phyloP scores from a whole-genome alignment of 305 asterid genomes.

The Nicotiana rustica region DNA sequence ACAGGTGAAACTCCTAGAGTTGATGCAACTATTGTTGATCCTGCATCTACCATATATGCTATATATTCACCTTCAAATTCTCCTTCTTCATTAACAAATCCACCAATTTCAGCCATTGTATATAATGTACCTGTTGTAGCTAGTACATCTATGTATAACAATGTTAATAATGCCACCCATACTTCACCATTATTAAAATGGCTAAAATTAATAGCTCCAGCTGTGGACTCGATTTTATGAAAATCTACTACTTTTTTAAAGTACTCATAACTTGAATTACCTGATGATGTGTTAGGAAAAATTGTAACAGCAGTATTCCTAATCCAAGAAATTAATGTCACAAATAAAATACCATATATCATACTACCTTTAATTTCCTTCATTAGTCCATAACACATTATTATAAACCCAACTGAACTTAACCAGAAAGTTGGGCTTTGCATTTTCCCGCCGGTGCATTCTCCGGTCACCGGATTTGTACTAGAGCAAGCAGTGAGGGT shows the following conservation, averaged over 20 bases:
- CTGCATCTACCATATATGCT: slow-evolving; percentile 85
- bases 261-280: slow-evolving; percentile 59
- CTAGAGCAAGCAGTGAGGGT: slow-evolving; percentile 56
- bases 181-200: slow-evolving; percentile 61
- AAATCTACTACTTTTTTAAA: slow-evolving; percentile 67
- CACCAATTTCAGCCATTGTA: slow-evolving; percentile 73
- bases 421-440: slow-evolving; percentile 81
- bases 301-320: slow-evolving; percentile 68
- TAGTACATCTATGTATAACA: slow-evolving; percentile 70
- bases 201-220: slow-evolving; percentile 61
- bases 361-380: slow-evolving; percentile 72
- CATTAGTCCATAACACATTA: slow-evolving; percentile 71
- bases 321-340: slow-evolving; percentile 71
- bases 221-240: slow-evolving; percentile 65
- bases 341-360: slow-evolving; percentile 78
- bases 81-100: slow-evolving; percentile 58
- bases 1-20: slow-evolving; percentile 72
- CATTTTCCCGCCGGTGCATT: slow-evolving; percentile 67
- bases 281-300: slow-evolving; percentile 64
- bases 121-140: slow-evolving; percentile 78
- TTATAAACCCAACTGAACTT: slow-evolving; percentile 59
- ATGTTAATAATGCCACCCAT: slow-evolving; percentile 69
- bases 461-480: slow-evolving; percentile 53
- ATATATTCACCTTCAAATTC: slow-evolving; percentile 73
- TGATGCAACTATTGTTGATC: slow-evolving; percentile 71